These are phyloP conservation scores for Hypoxylon trugodes DNA, from an alignment of 495 filamentous ascomycete species.

Conservation along the genomic window DNA sequence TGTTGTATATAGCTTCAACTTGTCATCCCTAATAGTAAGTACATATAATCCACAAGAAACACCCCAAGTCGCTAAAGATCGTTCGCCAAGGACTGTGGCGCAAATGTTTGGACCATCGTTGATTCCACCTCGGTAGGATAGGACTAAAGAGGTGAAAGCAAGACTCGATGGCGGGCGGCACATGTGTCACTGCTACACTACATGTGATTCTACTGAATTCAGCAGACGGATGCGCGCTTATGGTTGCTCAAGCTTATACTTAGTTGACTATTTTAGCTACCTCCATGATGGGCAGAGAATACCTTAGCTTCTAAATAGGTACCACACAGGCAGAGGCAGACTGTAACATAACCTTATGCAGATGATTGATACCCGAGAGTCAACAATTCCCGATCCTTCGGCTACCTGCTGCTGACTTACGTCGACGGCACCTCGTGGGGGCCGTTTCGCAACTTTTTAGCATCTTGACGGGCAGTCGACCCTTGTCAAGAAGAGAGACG, in stretches of 20 bases:
- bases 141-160: slow-evolving; percentile 24
- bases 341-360: slow-evolving; percentile 42
- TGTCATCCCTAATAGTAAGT: slow-evolving; percentile 1
- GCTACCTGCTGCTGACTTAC: slow-evolving; percentile 35
- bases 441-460: slow-evolving; percentile 33
- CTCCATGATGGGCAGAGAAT: slow-evolving; percentile 14
- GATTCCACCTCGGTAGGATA: slow-evolving; percentile 7
- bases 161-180: slow-evolving; percentile 32
- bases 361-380: slow-evolving; percentile 40
- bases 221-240: slow-evolving; percentile 39
- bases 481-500: slow-evolving; percentile 23
- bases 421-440: slow-evolving; percentile 39
- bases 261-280: slow-evolving; percentile 31
- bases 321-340: slow-evolving; percentile 15
- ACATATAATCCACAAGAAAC: slow-evolving; percentile 27
- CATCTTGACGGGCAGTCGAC: slow-evolving; percentile 31
- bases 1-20: slow-evolving; percentile 17
- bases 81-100: slow-evolving; percentile 5
- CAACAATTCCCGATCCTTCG: slow-evolving; percentile 41
- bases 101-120: slow-evolving; percentile 20
- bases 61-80: slow-evolving; percentile 3
- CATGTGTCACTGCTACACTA: slow-evolving; percentile 36
- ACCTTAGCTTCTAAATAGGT: slow-evolving; percentile 6
- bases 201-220: slow-evolving; percentile 32
- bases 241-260: slow-evolving; percentile 31